A percentile compares a stretch with the other conserved stretches of the same genome.
These are phyloP conservation scores for Gigaspora rosea DNA, from an alignment of 192 early-diverging fungal genomes.

Conservation along the genomic window DNA sequence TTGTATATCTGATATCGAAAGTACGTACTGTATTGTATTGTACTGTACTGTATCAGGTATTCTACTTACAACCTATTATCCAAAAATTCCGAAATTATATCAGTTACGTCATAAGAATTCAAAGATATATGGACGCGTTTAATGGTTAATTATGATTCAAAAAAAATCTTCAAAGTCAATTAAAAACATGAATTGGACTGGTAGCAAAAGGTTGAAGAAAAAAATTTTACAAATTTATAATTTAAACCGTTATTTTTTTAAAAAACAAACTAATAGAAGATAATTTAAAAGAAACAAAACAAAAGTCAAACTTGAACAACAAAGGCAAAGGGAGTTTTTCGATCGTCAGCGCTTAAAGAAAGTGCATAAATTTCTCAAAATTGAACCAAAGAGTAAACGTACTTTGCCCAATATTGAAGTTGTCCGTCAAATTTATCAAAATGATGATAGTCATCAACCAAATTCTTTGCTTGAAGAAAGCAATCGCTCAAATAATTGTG, in stretches of 20 bases:
- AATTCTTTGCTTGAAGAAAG: background rate
- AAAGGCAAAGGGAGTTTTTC: constrained; percentile 26
- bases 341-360: constrained; percentile 18
- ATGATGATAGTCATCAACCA: background rate
- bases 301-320: constrained; percentile 17
- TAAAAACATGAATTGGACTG: constrained; percentile 20
- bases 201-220: constrained; percentile 20
- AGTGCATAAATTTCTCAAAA: constrained; percentile 1
- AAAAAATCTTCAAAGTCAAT: no score
- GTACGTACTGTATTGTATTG: no score
- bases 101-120: no score
- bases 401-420: constrained; percentile 14
- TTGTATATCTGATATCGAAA: no score
- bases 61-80: no score
- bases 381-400: background rate
- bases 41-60: no score
- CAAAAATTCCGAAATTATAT: no score
- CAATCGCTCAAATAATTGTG: background rate
- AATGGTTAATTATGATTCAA: no score
- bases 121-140: no score
- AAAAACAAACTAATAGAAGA: background rate
- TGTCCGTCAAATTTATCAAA: background rate
- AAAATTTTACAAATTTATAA: no score
- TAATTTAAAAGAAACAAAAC: background rate
- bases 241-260: background rate